These are phyloP conservation scores for Talaromyces sp. DNA, from an alignment of 2,329 filamentous ascomycete species.

Conservation along the genomic window DNA sequence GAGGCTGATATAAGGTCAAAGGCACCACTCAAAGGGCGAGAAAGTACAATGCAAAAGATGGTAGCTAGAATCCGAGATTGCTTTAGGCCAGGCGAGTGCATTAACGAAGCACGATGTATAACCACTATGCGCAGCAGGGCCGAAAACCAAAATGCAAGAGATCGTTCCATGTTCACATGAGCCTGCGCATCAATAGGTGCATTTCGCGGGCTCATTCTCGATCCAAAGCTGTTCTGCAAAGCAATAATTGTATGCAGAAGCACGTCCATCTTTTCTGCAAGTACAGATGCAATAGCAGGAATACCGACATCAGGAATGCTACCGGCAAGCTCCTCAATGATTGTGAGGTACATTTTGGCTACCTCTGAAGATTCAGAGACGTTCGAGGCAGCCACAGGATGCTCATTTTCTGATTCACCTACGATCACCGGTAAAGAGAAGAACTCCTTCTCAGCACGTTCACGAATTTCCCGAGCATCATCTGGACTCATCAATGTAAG, in stretches of 20 bases:
- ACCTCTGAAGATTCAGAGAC: slow-evolving; percentile 30
- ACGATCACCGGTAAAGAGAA: slow-evolving; percentile 37
- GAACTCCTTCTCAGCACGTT: slow-evolving; percentile 46
- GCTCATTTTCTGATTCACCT: slow-evolving; percentile 24
- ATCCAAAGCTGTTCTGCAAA: slow-evolving; percentile 30
- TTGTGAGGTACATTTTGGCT: slow-evolving; percentile 41
- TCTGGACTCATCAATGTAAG: slow-evolving; percentile 42
- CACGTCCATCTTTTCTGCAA: slow-evolving; percentile 46
- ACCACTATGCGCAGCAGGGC: slow-evolving; percentile 44
- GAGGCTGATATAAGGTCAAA: slow-evolving; percentile 34
- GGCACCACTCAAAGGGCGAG: slow-evolving; percentile 36
- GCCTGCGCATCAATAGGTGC: slow-evolving; percentile 13
- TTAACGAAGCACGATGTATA: slow-evolving; percentile 44
- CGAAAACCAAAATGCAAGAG: slow-evolving; percentile 45
- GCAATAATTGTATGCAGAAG: slow-evolving; percentile 41
- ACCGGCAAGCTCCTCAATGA: slow-evolving; percentile 43
- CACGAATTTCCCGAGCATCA: slow-evolving; percentile 43
- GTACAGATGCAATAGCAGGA: slow-evolving; percentile 32
- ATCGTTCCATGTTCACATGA: slow-evolving; percentile 32
- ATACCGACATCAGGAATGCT: slow-evolving; percentile 40
- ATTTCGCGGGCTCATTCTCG: slow-evolving; percentile 19
- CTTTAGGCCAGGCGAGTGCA: slow-evolving; percentile 25
- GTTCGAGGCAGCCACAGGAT: slow-evolving; percentile 8
- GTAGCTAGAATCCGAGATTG: slow-evolving; percentile 42
- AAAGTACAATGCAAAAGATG: slow-evolving; percentile 46